Evolutionary conservation across 768 basidiomycete species (phyloP), one percentile per base, ranked within the genome.

Genomic region (Tulasnella sp.): DNA sequence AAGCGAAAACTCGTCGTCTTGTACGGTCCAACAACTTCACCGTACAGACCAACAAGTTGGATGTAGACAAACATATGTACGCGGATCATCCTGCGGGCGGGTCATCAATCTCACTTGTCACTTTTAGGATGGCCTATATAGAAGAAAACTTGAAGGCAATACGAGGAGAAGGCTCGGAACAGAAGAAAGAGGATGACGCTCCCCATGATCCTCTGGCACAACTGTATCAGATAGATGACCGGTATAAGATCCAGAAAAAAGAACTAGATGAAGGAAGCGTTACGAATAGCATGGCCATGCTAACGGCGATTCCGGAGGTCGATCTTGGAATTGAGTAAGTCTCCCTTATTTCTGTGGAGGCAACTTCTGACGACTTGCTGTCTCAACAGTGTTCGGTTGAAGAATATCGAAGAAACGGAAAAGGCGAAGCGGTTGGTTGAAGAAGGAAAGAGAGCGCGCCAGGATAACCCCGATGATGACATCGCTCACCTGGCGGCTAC

Each of bases 311-410:
- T 82, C 98, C 97, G 0, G 98, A 99, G 84, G 96, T 99, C 12
- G 97, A 99, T 85, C 88, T 99, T 5, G 98, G 98, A 78, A 98
- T 99, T 93, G 96, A 99, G 97, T 98, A 82, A 82, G 95, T 91
- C 8, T 62, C 40, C 31, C 19, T 34, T 2, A 4, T 78, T 68
- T 36, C 56, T 10, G 68, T 36, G 5, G n/a, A 19, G 7, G 27
- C 5, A 9, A 18, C 5, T 34, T 14, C 34, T 56, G 24, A 58
- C 73, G 31, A 16, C 34, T 31, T 31, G 27, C 19, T 12, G 21
- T 27, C 2, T 27, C 58, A 19, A 24, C 75, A 99, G 97, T 81
- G 88, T 92, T 24, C 92, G 97, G 24, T 87, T 99, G 78, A 92
- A 93, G 86, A 99, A 98, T 84, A 99, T 99, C 77, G 96, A 98